Evolutionary conservation across 208 protist genomes (phyloP).

Genomic region (Leishmania guyanensis): DNA sequence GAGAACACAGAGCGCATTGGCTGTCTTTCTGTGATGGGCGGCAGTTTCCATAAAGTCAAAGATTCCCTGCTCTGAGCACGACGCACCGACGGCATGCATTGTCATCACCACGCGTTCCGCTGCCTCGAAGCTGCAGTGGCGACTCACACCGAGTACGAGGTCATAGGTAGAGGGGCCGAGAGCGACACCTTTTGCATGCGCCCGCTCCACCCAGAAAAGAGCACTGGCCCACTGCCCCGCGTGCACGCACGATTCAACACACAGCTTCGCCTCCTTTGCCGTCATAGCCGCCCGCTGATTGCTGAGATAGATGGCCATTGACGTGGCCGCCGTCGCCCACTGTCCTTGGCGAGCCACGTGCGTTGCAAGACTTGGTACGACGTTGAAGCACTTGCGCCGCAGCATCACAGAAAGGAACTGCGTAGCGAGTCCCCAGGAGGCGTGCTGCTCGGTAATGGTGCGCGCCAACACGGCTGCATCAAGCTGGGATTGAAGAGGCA

Average conservation of each 20-base stretch:
- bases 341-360: slow-evolving; percentile 51
- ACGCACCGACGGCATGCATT: slow-evolving; percentile 56
- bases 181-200: slow-evolving; percentile 37
- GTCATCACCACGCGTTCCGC: slow-evolving; percentile 52
- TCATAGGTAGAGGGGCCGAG: slow-evolving; percentile 53
- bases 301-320: slow-evolving; percentile 72
- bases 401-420: slow-evolving; percentile 70
- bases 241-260: slow-evolving; percentile 64
- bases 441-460: slow-evolving; percentile 61
- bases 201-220: slow-evolving; percentile 84
- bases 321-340: slow-evolving; percentile 50
- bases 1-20: slow-evolving; percentile 44
- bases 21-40: slow-evolving; percentile 43
- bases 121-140: slow-evolving; percentile 45
- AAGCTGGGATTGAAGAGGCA: slow-evolving; percentile 32
- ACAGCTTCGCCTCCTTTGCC: slow-evolving; percentile 46
- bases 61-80: slow-evolving; percentile 49
- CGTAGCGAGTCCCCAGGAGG: slow-evolving; percentile 52
- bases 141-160: slow-evolving; percentile 42
- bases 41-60: slow-evolving; percentile 49
- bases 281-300: slow-evolving; percentile 51
- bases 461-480: slow-evolving; percentile 67
- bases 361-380: slow-evolving; percentile 46
- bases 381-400: slow-evolving; percentile 49
- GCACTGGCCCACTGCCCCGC: slow-evolving; percentile 72